Conservation (phyloP, 1,284 basidiomycete species). For the Ceratobasidium theobromae region DNA sequence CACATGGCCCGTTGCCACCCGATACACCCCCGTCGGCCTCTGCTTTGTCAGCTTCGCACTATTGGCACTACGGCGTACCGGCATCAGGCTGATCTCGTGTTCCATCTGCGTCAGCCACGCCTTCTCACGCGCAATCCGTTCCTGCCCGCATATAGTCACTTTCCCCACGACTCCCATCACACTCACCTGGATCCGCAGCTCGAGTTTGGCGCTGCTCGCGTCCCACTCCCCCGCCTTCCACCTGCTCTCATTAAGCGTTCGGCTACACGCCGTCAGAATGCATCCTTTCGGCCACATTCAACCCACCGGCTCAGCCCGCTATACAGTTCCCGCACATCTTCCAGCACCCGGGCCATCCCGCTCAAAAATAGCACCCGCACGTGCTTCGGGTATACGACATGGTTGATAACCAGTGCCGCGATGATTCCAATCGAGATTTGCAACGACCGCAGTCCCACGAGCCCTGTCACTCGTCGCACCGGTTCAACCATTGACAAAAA, state of each 20-base stretch:
- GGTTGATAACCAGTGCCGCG: conserved; percentile 51
- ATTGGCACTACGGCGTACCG: conserved; percentile 43
- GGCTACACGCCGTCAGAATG: conserved; percentile 39
- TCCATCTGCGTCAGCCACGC: conserved; percentile 50
- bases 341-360: conserved; percentile 48
- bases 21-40: conserved; percentile 55
- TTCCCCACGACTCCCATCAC: conserved; percentile 43
- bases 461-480: conserved; percentile 43
- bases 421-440: conserved; percentile 54
- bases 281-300: conserved; percentile 49
- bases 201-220: conserved; percentile 46
- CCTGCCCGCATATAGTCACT: neutral
- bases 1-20: conserved; percentile 46
- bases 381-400: conserved; percentile 52
- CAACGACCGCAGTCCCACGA: conserved; percentile 47
- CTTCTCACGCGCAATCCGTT: conserved; percentile 39
- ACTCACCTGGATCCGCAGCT: conserved; percentile 48
- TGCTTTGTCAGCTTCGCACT: conserved; percentile 35
- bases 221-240: conserved; percentile 24
- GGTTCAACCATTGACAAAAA: neutral
- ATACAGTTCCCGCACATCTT: conserved; percentile 50
- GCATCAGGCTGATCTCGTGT: conserved; percentile 54
- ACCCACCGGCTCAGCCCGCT: conserved; percentile 51
- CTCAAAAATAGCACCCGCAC: conserved; percentile 53
- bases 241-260: conserved; percentile 44